These are phyloP conservation scores for Austropuccinia psidii DNA, from an alignment of 1,284 basidiomycete genomes.

Conservation along the genomic window DNA sequence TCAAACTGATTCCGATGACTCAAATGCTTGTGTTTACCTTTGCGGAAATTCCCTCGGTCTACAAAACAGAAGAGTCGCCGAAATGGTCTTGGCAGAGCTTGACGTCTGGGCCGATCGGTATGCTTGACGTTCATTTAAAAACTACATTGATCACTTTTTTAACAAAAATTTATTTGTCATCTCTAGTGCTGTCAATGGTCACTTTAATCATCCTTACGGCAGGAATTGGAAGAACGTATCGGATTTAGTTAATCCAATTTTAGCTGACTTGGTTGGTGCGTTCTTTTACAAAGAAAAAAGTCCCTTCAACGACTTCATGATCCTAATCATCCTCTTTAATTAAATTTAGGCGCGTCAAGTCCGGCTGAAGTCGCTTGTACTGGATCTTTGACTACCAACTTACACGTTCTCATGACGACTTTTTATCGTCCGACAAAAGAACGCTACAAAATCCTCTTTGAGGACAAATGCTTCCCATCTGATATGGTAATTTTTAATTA, in stretches of 20 bases:
- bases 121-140: conserved; percentile 38
- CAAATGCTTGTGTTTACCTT: conserved; percentile 66
- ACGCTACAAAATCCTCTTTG: conserved; percentile 90
- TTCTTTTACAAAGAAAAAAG: not conserved
- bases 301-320: not conserved
- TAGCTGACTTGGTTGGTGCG: conserved; percentile 72
- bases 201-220: conserved; percentile 76
- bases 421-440: conserved; percentile 81
- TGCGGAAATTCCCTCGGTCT: conserved; percentile 93
- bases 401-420: conserved; percentile 85
- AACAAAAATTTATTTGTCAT: conserved; percentile 39
- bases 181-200: conserved; percentile 74
- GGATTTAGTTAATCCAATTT: conserved; percentile 62
- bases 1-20: conserved; percentile 20
- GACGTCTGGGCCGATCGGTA: conserved; percentile 76
- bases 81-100: conserved; percentile 73
- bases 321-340: not conserved
- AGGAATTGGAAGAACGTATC: conserved; percentile 78
- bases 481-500: conserved; percentile 62
- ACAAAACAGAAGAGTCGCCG: conserved; percentile 63
- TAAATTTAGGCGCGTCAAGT: conserved; percentile 59
- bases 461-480: conserved; percentile 87
- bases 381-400: conserved; percentile 85
- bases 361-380: conserved; percentile 86
- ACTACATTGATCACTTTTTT: not conserved